A percentile compares a stretch with the other conserved stretches of the same genome.
These are phyloP conservation scores for Laburnicola sp. DNA, from an alignment of 2,329 filamentous ascomycete species.

Conservation along the genomic window DNA sequence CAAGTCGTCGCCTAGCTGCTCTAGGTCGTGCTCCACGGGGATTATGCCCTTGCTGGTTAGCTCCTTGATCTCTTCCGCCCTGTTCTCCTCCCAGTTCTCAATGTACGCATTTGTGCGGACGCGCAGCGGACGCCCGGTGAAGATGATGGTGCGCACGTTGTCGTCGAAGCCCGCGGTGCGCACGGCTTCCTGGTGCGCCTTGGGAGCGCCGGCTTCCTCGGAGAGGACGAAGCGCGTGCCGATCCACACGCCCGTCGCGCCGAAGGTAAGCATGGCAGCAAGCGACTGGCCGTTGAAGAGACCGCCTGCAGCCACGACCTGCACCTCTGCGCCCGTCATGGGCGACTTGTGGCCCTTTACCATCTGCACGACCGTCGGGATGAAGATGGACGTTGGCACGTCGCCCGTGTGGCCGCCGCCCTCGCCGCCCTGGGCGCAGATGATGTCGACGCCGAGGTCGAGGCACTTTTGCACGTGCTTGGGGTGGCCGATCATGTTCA, in stretches of 20 bases:
- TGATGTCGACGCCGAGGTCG: slow-evolving; percentile 31
- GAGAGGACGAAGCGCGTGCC: slow-evolving; percentile 32
- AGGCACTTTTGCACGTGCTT: slow-evolving; percentile 37
- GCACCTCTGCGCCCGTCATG: slow-evolving; percentile 22
- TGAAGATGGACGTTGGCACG: slow-evolving; percentile 34
- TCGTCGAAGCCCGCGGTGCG: neutral
- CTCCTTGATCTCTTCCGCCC: slow-evolving; percentile 30
- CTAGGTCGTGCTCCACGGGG: slow-evolving; percentile 27
- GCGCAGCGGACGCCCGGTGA: slow-evolving; percentile 30
- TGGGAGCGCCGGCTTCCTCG: slow-evolving; percentile 25
- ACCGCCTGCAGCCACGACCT: slow-evolving; percentile 32
- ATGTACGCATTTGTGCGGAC: slow-evolving; percentile 29
- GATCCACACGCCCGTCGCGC: slow-evolving; percentile 35
- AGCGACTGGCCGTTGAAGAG: slow-evolving; percentile 32
- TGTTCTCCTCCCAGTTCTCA: slow-evolving; percentile 31
- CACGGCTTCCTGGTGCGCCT: too few relatives aligned
- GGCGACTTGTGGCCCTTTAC: slow-evolving; percentile 31
- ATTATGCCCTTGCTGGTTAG: slow-evolving; percentile 26
- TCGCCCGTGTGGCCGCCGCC: slow-evolving; percentile 36
- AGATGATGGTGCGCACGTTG: slow-evolving; percentile 13
- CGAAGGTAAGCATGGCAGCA: slow-evolving; percentile 30
- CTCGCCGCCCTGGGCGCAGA: slow-evolving; percentile 37
- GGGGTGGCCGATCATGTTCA: slow-evolving; percentile 33
- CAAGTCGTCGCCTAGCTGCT: too few relatives aligned
- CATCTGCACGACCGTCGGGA: slow-evolving; percentile 31